Base-by-base conservation (phyloP, 1,284 basidiomycete genomes). In the Boletellus dicymbophilus region DNA sequence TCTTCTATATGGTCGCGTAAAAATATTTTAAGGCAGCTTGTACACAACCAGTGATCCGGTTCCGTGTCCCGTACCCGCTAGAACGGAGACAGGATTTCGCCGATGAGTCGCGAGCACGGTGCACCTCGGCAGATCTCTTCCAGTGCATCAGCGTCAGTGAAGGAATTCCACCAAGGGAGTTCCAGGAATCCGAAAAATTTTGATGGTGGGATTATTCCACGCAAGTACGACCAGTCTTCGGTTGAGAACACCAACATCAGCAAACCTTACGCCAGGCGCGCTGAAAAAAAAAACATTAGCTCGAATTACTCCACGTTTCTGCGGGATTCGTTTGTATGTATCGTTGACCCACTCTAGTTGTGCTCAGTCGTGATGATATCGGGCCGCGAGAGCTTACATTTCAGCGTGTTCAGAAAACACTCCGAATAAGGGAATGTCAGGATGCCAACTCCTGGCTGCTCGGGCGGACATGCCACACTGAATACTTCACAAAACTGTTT, bases 181-280 rank as follows among this genome's bases (percentile, higher is more conserved):
- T 45, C 46, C 8, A 58, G 43, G 18, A 38, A 51, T 13, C 22
- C 20, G 46, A 55, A 54, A 41, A 58, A 28, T n/a, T 36, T 20
- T 5, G 58, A 56, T 36, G 56, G 58, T 6, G 56, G 45, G 9
- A 41, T 18, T 22, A 47, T 16, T 9, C 57, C 49, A 2, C 58
- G 58, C n/a, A 58, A 33, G 45, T 58, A 58, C 28, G 44, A 46
- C 57, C 56, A 61, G 23, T 58, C 58, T 58, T 18, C 25, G 16
- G 6, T 11, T n/a, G n/a, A n/a, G 8, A 15, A 16, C 11, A 18
- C 4, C 13, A n/a, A n/a, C n/a, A n/a, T 59, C 36, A 55, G 33
- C 25, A 1, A 11, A 28, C 15, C n/a, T n/a, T n/a, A n/a, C n/a
- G 9, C 16, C 26, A 31, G 4, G 3, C 7, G 16, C 28, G 8